phyloP scores from a whole-genome alignment of 371 early-diverging fungal species.

The Lichtheimia hyalospora region DNA sequence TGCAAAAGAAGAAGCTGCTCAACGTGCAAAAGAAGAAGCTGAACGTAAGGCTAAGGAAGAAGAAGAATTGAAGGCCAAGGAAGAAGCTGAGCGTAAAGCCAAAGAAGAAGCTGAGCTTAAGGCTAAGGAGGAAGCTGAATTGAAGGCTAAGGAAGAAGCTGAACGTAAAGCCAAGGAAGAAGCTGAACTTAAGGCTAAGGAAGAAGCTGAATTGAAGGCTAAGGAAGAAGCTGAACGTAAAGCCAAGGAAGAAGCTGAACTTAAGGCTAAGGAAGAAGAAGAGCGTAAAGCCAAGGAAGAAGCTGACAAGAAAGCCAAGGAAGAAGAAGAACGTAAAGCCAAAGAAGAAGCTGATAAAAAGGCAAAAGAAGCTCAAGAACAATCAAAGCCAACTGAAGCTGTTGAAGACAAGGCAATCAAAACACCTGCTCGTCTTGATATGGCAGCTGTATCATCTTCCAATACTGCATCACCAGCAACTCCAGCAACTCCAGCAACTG shows the following conservation, averaged over 20 bases:
- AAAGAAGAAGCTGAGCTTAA: constrained; percentile 22
- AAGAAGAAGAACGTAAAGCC: constrained; percentile 18
- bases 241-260: constrained; percentile 13
- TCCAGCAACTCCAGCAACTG: constrained; percentile 15
- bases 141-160: constrained; percentile 35
- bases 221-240: constrained; percentile 33
- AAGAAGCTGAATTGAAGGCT: constrained; percentile 18
- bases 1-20: constrained; percentile 46
- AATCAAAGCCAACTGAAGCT: constrained; percentile 26
- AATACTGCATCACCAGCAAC: constrained; percentile 6
- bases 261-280: constrained; percentile 11
- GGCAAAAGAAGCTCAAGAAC: constrained; percentile 18
- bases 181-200: constrained; percentile 28
- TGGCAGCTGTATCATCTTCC: constrained; percentile 21
- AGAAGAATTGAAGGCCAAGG: constrained; percentile 37
- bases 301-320: not conserved
- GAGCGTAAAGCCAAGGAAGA: constrained; percentile 15
- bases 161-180: constrained; percentile 39
- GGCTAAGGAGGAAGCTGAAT: constrained; percentile 20
- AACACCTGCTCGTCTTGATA: constrained; percentile 33
- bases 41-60: constrained; percentile 44
- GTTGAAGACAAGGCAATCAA: constrained; percentile 33
- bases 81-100: constrained; percentile 32
- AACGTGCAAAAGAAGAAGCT: constrained; percentile 42
- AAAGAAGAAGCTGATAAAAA: constrained; percentile 23